A percentile compares a stretch with the other conserved stretches of the same genome.
Conservation (phyloP, 2,329 filamentous ascomycete species). For the Curvularia verruculosa region DNA sequence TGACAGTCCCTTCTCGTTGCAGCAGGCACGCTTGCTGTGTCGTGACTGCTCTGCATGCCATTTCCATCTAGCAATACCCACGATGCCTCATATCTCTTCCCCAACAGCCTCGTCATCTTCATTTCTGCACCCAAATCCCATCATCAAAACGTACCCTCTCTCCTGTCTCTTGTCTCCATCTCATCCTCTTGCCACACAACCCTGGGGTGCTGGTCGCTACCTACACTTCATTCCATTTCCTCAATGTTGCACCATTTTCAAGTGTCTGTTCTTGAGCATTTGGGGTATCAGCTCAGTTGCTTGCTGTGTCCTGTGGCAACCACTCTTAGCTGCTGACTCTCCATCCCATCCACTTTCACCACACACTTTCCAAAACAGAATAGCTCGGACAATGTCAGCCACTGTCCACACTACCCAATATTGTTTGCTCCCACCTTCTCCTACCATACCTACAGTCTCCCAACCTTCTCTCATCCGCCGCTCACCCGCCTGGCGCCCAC, state of each 20-base stretch:
- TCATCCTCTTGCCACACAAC: neutral
- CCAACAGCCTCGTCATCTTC: too few relatives aligned
- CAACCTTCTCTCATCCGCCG: neutral
- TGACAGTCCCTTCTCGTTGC: neutral
- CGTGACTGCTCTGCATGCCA: neutral
- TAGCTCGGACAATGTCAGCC: too few relatives aligned
- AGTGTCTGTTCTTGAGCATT: neutral
- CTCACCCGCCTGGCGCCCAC: neutral
- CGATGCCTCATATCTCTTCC: neutral
- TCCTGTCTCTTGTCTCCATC: neutral
- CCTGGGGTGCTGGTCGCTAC: constrained; percentile 15
- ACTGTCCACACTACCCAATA: neutral
- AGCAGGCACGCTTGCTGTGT: neutral
- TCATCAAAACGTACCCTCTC: neutral
- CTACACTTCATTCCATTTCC: neutral
- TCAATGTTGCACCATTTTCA: neutral
- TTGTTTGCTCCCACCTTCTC: neutral
- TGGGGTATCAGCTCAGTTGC: constrained; percentile 7
- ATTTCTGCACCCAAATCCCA: neutral
- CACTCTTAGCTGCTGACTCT: too few relatives aligned
- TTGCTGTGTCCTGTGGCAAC: neutral
- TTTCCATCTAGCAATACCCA: neutral
- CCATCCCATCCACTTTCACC: too few relatives aligned
- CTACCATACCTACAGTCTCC: neutral
- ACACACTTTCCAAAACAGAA: too few relatives aligned